These are phyloP conservation scores for Balakata baccata DNA, from an alignment of 345 rosid genomes.

Conservation along the genomic window DNA sequence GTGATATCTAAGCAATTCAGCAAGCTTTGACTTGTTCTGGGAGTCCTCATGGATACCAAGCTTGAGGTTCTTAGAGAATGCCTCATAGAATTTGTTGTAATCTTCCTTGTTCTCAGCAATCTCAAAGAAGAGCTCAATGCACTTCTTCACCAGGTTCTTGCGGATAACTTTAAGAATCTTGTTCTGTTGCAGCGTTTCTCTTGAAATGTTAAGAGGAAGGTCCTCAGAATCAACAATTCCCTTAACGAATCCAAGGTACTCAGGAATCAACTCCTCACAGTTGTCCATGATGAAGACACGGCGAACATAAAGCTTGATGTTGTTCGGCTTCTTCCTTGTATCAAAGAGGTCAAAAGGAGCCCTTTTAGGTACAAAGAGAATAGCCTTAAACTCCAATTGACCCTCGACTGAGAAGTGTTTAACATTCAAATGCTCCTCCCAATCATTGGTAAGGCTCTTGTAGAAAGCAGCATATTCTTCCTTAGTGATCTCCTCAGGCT, in stretches of 20 bases:
- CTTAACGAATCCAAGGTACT: constrained; percentile 75
- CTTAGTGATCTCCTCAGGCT: constrained; percentile 83
- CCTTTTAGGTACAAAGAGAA: constrained; percentile 83
- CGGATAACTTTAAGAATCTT: constrained; percentile 88
- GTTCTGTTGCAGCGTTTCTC: constrained; percentile 84
- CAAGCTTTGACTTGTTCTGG: constrained; percentile 67
- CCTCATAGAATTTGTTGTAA: constrained; percentile 83
- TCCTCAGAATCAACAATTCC: constrained; percentile 94
- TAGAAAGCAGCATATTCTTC: constrained; percentile 91
- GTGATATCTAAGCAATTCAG: constrained; percentile 78
- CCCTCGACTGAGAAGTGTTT: constrained; percentile 96
- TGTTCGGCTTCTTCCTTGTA: constrained; percentile 87
- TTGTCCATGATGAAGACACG: constrained; percentile 96
- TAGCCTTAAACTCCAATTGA: constrained; percentile 88
- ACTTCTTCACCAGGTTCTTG: constrained; percentile 90
- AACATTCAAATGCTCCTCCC: constrained; percentile 90
- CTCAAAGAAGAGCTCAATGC: constrained; percentile 80
- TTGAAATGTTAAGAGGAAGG: constrained; percentile 82
- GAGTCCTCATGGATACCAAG: constrained; percentile 90
- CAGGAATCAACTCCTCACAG: constrained; percentile 86
- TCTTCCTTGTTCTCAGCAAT: constrained; percentile 95
- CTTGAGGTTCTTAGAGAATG: constrained; percentile 87
- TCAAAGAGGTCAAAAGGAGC: constrained; percentile 93
- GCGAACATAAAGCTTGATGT: constrained; percentile 87
- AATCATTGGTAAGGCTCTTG: constrained; percentile 88